Conservation (phyloP, 2,329 filamentous ascomycete genomes). For the Endoconidiophora polonica region DNA sequence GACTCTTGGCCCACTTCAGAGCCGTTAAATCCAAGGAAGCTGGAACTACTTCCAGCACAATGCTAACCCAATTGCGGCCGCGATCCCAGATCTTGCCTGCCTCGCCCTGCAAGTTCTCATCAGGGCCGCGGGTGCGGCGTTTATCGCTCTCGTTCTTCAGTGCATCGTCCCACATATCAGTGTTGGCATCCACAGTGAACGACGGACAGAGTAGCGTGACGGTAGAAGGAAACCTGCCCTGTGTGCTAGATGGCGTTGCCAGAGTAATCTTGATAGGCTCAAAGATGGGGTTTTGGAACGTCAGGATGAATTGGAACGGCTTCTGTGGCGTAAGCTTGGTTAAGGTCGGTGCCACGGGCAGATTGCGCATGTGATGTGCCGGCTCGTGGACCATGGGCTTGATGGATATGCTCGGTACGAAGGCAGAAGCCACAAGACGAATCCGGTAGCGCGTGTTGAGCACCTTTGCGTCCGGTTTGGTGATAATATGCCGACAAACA, state of each 20-base stretch:
- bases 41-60: slow-evolving; percentile 79
- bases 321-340: slow-evolving; percentile 34
- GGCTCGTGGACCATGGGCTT: slow-evolving; percentile 32
- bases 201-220: slow-evolving; percentile 89
- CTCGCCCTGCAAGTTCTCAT: slow-evolving; percentile 33
- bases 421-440: slow-evolving; percentile 70
- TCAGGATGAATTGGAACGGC: slow-evolving; percentile 67
- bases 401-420: slow-evolving; percentile 70
- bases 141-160: slow-evolving; percentile 35
- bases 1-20: slow-evolving; percentile 18
- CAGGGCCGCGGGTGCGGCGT: slow-evolving; percentile 22
- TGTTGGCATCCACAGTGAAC: slow-evolving; percentile 87
- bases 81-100: slow-evolving; percentile 94
- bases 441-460: slow-evolving; percentile 83
- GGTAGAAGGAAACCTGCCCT: slow-evolving; percentile 57
- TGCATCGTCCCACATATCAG: slow-evolving; percentile 75
- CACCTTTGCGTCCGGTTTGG: slow-evolving; percentile 84
- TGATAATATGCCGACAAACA: slow-evolving; percentile 83
- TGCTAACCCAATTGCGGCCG: slow-evolving; percentile 85
- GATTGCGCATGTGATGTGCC: slow-evolving; percentile 10
- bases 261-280: slow-evolving; percentile 76
- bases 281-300: slow-evolving; percentile 86
- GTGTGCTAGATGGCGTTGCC: slow-evolving; percentile 65
- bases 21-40: slow-evolving; percentile 31
- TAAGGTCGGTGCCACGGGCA: slow-evolving; percentile 17